These are phyloP conservation scores for Mangifera indica DNA, from an alignment of 345 rosid genomes.

Conservation along the genomic window DNA sequence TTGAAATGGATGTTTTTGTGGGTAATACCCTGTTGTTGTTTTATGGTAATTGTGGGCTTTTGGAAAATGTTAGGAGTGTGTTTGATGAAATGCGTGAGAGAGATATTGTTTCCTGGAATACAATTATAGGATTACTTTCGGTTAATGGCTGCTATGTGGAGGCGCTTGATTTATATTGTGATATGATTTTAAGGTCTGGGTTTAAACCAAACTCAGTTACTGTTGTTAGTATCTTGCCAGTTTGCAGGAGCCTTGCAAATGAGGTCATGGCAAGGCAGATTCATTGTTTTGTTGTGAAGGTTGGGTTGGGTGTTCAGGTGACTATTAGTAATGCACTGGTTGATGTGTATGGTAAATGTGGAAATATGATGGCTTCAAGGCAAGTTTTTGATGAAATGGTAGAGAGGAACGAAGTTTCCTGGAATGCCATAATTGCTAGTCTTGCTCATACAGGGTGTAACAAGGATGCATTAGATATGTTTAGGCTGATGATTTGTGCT, in stretches of 20 bases:
- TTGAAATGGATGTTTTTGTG: conserved; percentile 35
- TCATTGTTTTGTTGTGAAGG: conserved; percentile 40
- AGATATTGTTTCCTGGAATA: conserved; percentile 49
- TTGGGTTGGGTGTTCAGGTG: conserved; percentile 40
- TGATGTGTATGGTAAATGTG: conserved; percentile 54
- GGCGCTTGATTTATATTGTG: conserved; percentile 30
- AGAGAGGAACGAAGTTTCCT: conserved; percentile 43
- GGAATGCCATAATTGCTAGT: conserved; percentile 40
- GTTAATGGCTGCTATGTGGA: conserved; percentile 29
- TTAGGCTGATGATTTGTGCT: conserved; percentile 36
- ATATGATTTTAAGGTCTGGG: conserved; percentile 33
- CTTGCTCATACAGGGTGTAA: conserved; percentile 30
- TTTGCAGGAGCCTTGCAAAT: conserved; percentile 36
- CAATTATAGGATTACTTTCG: conserved; percentile 36
- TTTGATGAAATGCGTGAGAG: conserved; percentile 54
- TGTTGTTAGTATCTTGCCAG: conserved; percentile 42
- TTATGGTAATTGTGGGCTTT: conserved; percentile 31
- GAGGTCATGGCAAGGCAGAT: conserved; percentile 31
- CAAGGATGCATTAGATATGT: conserved; percentile 36
- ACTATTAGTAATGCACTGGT: conserved; percentile 44
- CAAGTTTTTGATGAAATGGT: conserved; percentile 39
- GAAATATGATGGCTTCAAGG: conserved; percentile 28
- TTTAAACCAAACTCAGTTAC: conserved; percentile 39
- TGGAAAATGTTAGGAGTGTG: conserved; percentile 27
- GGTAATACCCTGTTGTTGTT: conserved; percentile 44